Evolutionary conservation across 176 grass and related monocot species (phyloP).

Genomic region (Poa annua): DNA sequence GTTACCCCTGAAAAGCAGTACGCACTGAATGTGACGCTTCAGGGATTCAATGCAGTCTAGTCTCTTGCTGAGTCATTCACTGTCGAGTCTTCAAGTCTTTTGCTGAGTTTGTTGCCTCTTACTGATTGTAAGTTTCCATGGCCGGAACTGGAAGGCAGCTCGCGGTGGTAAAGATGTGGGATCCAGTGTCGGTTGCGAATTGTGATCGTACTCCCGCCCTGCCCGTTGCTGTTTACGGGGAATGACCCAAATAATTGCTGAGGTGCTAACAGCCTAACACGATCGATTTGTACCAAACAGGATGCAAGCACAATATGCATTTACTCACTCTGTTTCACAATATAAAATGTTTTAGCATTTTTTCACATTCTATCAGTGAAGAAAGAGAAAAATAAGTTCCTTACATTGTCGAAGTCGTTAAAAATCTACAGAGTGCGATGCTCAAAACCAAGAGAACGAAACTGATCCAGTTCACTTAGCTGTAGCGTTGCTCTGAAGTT

Average conservation of each 20-base stretch:
- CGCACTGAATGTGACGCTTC: slow-evolving; percentile 38
- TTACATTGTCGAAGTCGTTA: too few species aligned
- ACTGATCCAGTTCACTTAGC: too few species aligned
- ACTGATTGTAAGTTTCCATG: background rate
- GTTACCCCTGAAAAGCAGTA: slow-evolving; percentile 20
- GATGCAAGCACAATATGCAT: background rate
- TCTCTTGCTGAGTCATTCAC: background rate
- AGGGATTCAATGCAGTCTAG: background rate
- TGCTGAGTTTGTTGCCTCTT: slow-evolving; percentile 2
- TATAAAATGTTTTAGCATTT: too few species aligned
- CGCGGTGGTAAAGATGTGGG: slow-evolving; percentile 17
- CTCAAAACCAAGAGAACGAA: too few species aligned
- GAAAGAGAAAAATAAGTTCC: too few species aligned
- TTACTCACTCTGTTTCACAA: too few species aligned
- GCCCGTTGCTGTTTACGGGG: background rate
- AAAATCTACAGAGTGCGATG: too few species aligned
- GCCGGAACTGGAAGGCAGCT: slow-evolving; percentile 20
- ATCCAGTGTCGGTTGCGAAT: slow-evolving; percentile 15
- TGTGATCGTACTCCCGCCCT: background rate
- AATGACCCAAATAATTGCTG: background rate
- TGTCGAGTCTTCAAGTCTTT: background rate
- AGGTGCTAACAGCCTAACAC: background rate
- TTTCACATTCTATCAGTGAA: too few species aligned
- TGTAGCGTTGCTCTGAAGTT: too few species aligned
- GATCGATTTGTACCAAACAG: background rate